Base-by-base conservation (phyloP, 164 flowering plant species). In the Chimonanthus praecox region DNA sequence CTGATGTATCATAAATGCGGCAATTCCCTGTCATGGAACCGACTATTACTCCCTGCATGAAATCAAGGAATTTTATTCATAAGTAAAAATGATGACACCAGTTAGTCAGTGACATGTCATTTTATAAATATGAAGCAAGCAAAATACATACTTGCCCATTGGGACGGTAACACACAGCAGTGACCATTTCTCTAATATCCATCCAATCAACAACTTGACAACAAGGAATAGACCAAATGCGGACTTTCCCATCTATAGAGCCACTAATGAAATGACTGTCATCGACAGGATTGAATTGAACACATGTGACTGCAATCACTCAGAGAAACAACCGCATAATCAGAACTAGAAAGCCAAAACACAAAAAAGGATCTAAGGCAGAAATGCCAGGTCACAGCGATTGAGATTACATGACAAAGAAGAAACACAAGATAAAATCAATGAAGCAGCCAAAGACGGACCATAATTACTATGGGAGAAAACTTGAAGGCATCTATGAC, bases 161-260 rank as follows among this genome's bases (percentile, higher is more conserved):
- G 7, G 94, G 97, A n/a, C 85, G 88, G 79, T 89, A 94, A 73
- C 91, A 88, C 6, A 94, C 91, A 15, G 96, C 94, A 49, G 75
- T 65, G 16, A 45, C 75, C 10, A 72, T 72, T 13, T 72, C 75
- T 50, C 61, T 48, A 6, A 79, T 80, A 81, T 91, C 91, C 49
- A 86, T 85, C 98, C 98, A 94, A 76, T 90, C 89, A 69, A 90
- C 89, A 47, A 94, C 98, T 71, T 90, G 81, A 67, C 80, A 74
- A 60, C 82, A 87, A 7, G 77, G 73, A 16, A 89, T 75, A 49
- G 87, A 89, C 98, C 98, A 94, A 54, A 92, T 85, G 74, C 98
- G 85, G 72, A 84, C 90, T 87, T 92, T 94, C 16, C 98, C 97
- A 80, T 92, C 97, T 45, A 92, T 85, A 47, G 91, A 94, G 54